Evolutionary conservation across 2,329 filamentous ascomycete genomes (phyloP).

Genomic region (Alternaria incomplexa): DNA sequence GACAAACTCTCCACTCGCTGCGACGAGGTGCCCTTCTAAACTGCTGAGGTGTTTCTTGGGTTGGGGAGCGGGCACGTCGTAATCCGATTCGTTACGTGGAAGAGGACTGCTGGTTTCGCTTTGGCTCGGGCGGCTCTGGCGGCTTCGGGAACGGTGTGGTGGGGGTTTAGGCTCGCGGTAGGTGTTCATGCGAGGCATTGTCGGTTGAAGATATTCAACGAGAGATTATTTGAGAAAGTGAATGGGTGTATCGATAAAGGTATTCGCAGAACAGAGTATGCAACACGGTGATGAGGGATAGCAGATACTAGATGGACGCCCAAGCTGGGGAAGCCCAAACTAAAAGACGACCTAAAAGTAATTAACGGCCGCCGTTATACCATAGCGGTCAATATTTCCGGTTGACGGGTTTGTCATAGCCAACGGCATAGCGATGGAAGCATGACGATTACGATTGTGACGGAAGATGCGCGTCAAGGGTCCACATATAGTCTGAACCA

Average conservation of each 20-base stretch:
- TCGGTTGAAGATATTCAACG: not conserved
- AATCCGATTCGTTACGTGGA: not conserved
- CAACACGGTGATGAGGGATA: not conserved
- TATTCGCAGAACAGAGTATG: not conserved
- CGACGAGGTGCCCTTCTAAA: constrained; percentile 29
- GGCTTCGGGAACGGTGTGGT: constrained; percentile 6
- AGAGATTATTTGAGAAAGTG: no score
- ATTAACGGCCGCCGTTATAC: not conserved
- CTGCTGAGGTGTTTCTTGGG: constrained; percentile 14
- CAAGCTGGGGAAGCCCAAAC: not conserved
- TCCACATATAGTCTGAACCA: constrained; percentile 3
- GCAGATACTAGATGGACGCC: not conserved
- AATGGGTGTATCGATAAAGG: not conserved
- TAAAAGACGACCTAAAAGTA: not conserved
- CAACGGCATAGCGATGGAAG: not conserved
- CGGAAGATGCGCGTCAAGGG: constrained; percentile 6
- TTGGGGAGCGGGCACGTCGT: constrained; percentile 1
- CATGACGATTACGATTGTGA: constrained; percentile 10
- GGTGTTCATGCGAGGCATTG: constrained; percentile 11
- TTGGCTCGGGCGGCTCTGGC: not conserved
- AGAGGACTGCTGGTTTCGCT: not conserved
- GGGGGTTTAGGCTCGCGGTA: constrained; percentile 13
- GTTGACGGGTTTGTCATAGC: not conserved
- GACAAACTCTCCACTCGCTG: constrained; percentile 37
- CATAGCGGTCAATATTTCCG: not conserved